phyloP scores from a whole-genome alignment of 129 eudicot genomes.

The Lonicera japonica region DNA sequence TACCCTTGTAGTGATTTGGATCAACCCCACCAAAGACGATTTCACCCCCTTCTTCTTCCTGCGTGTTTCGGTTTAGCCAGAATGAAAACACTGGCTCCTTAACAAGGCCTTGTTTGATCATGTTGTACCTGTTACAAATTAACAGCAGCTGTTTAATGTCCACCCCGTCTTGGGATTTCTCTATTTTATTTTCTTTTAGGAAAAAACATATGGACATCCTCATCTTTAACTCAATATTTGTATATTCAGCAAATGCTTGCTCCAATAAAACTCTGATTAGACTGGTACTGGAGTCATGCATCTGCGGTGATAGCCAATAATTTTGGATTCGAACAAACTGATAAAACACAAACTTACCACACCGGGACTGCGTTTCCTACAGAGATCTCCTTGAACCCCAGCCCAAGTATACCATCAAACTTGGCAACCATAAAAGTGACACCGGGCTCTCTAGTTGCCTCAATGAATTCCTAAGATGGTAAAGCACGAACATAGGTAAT shows the following conservation, averaged over 20 bases:
- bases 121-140: constrained; percentile 30
- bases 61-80: constrained; percentile 50
- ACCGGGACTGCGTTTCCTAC: constrained; percentile 66
- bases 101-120: constrained; percentile 58
- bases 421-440: constrained; percentile 60
- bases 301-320: neutral
- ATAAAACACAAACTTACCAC: constrained; percentile 40
- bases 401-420: constrained; percentile 91
- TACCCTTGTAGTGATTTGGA: constrained; percentile 46
- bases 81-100: constrained; percentile 55
- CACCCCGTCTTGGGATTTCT: neutral
- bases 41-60: constrained; percentile 53
- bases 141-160: no score
- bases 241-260: neutral
- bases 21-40: constrained; percentile 62
- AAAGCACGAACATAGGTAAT: neutral
- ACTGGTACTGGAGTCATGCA: neutral
- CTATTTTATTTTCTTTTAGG: no score
- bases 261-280: neutral
- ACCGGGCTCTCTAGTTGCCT: constrained; percentile 73
- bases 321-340: neutral
- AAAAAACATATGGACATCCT: neutral
- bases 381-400: constrained; percentile 73
- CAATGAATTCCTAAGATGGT: constrained; percentile 58
- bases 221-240: no score